A percentile compares a stretch with the other conserved stretches of the same genome.
Evolutionary conservation across 441 rosid species (phyloP).

Genomic region (Bruguiera hainesii): DNA sequence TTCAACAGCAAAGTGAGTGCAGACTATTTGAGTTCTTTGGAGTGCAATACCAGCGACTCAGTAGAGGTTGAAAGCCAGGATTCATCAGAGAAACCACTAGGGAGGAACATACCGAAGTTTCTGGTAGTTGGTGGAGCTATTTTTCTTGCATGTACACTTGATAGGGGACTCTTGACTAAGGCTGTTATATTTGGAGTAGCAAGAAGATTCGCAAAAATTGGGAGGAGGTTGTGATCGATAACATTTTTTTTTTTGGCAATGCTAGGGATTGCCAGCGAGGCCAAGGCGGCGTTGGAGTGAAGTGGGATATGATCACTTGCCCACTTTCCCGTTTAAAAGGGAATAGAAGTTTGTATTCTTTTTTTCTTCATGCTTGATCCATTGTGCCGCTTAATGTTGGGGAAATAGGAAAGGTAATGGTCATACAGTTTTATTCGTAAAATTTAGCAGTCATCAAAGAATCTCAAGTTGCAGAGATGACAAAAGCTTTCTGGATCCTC

Average conservation of each 20-base stretch:
- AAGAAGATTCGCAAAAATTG: constrained; percentile 66
- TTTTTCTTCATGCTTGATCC: constrained; percentile 5
- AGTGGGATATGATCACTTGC: constrained; percentile 17
- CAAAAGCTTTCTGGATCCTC: constrained; percentile 12
- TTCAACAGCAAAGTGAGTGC: constrained; percentile 74
- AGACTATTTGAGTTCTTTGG: constrained; percentile 49
- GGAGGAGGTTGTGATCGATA: constrained; percentile 53
- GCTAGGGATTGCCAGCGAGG: constrained; percentile 1
- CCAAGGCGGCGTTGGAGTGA: constrained; percentile 6
- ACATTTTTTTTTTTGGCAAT: background rate
- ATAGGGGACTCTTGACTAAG: constrained; percentile 76
- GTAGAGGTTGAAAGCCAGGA: constrained; percentile 28
- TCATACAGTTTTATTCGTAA: constrained; percentile 11
- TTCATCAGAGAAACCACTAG: constrained; percentile 37
- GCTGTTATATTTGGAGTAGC: constrained; percentile 77
- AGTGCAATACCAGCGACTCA: constrained; percentile 23
- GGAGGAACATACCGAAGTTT: constrained; percentile 54
- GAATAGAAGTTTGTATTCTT: constrained; percentile 10
- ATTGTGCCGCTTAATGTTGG: constrained; percentile 16
- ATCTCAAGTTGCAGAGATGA: constrained; percentile 25
- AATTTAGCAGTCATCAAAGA: constrained; percentile 11
- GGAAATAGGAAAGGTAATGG: constrained; percentile 9
- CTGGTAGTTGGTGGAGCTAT: constrained; percentile 74
- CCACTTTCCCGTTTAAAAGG: constrained; percentile 1
- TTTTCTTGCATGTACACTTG: constrained; percentile 68